phyloP scores from a whole-genome alignment of 768 basidiomycete species.

The Tricholoma sp. region DNA sequence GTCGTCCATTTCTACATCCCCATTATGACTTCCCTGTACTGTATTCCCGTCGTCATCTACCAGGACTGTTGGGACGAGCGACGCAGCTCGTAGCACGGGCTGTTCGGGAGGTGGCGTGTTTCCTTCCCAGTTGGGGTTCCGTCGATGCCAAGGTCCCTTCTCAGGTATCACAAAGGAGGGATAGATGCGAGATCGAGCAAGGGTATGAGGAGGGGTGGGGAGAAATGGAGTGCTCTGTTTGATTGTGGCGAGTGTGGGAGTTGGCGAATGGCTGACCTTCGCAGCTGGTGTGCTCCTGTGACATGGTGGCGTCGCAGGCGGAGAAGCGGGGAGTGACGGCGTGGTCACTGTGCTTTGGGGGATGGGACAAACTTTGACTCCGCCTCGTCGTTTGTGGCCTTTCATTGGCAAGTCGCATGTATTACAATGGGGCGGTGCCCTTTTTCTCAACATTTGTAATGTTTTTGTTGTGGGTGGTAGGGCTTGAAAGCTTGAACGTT shows the following conservation, averaged over 20 bases:
- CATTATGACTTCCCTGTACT: conserved; percentile 10
- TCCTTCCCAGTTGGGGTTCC: conserved; percentile 30
- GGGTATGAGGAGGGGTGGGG: not conserved
- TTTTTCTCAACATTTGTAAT: conserved; percentile 9
- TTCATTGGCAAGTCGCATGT: conserved; percentile 31
- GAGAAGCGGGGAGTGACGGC: not conserved
- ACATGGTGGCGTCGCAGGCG: conserved; percentile 6
- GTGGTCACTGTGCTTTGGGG: not conserved
- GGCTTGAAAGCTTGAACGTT: not conserved
- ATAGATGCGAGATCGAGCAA: not conserved
- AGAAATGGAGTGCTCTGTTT: not conserved
- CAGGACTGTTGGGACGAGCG: conserved; percentile 20
- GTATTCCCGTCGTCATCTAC: conserved; percentile 21
- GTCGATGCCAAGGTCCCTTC: conserved; percentile 21
- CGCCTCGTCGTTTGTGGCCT: conserved; percentile 32
- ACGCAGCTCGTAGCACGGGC: conserved; percentile 6
- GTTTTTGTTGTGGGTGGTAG: not conserved
- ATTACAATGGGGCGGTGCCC: conserved; percentile 27
- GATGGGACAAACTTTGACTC: conserved; percentile 25
- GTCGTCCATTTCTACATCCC: not conserved
- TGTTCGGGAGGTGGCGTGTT: conserved; percentile 6
- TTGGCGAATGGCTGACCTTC: conserved; percentile 2
- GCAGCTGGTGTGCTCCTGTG: not conserved
- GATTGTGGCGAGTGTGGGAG: not conserved
- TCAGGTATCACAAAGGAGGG: conserved; percentile 12